Evolutionary conservation across 257 asterid species (phyloP).

Genomic region (Plectranthus barbatus): DNA sequence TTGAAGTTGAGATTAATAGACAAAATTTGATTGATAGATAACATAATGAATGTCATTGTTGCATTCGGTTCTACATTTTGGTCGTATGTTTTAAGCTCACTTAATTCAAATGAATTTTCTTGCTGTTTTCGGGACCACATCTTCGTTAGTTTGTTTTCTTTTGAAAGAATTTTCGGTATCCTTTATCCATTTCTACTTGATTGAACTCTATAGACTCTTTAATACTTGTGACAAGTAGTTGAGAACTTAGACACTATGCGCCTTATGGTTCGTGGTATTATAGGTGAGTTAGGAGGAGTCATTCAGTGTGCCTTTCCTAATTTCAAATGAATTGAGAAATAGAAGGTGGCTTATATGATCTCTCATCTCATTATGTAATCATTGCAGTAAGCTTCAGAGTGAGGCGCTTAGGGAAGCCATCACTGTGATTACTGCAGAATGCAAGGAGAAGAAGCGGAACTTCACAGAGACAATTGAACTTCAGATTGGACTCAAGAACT

Average conservation of each 20-base stretch:
- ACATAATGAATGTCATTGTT: too few species aligned
- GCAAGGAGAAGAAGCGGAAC: conserved; percentile 35
- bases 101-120: too few species aligned
- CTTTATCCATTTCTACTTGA: not conserved
- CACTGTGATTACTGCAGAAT: conserved; percentile 13
- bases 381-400: conserved; percentile 48
- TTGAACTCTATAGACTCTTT: not conserved
- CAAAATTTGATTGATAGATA: not conserved
- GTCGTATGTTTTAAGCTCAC: not conserved
- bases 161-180: too few species aligned
- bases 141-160: not conserved
- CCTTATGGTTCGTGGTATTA: not conserved
- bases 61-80: too few species aligned
- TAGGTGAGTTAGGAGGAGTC: not conserved
- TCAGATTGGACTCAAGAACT: conserved; percentile 50
- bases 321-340: not conserved
- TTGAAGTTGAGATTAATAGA: not conserved
- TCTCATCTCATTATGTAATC: not conserved
- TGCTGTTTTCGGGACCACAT: not conserved
- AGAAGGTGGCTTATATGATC: not conserved
- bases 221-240: not conserved
- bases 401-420: conserved; percentile 45
- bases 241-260: not conserved
- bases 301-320: not conserved
- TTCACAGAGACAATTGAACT: conserved; percentile 47